Conservation (phyloP, 208 protist genomes). For the Crithidia bombi region DNA sequence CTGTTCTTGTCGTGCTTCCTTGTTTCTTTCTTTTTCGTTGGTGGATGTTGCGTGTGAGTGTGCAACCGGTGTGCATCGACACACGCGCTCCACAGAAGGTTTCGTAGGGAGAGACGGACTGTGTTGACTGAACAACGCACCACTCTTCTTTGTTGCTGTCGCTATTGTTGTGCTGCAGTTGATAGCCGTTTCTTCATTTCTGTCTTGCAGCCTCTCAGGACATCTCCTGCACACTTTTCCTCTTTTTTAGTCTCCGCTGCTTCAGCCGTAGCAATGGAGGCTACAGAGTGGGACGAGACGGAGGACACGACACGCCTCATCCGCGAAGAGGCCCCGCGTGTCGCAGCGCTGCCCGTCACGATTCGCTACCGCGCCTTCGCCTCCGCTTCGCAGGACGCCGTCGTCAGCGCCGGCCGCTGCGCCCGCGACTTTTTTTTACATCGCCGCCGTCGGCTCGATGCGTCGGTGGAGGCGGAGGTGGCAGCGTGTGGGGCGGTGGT, state of each 20-base stretch:
- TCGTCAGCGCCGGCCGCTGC: slow-evolving; percentile 28
- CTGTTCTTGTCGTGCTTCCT: too few relatives aligned
- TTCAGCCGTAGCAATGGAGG: slow-evolving; percentile 14
- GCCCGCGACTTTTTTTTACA: slow-evolving; percentile 36
- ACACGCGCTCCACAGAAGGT: too few relatives aligned
- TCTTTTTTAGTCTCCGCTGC: background rate
- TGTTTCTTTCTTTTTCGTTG: too few relatives aligned
- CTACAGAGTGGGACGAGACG: slow-evolving; percentile 23
- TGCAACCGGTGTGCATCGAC: too few relatives aligned
- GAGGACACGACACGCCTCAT: slow-evolving; percentile 27
- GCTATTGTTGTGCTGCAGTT: background rate
- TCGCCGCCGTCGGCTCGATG: slow-evolving; percentile 34
- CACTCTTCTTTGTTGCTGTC: too few relatives aligned
- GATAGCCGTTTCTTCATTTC: background rate
- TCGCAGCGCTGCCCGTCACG: slow-evolving; percentile 27
- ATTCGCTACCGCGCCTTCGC: slow-evolving; percentile 39
- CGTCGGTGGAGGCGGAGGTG: slow-evolving; percentile 27
- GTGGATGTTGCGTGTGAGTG: too few relatives aligned
- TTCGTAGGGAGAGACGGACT: too few relatives aligned
- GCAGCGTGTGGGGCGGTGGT: slow-evolving; percentile 20
- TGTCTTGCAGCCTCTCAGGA: too few relatives aligned
- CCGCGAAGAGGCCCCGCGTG: slow-evolving; percentile 32
- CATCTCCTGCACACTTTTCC: too few relatives aligned
- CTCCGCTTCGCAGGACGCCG: slow-evolving; percentile 19
- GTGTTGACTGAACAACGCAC: too few relatives aligned